Evolutionary conservation across 495 filamentous ascomycete genomes (phyloP), one percentile per base, ranked within the genome.

Genomic region (Parmelia sp.): DNA sequence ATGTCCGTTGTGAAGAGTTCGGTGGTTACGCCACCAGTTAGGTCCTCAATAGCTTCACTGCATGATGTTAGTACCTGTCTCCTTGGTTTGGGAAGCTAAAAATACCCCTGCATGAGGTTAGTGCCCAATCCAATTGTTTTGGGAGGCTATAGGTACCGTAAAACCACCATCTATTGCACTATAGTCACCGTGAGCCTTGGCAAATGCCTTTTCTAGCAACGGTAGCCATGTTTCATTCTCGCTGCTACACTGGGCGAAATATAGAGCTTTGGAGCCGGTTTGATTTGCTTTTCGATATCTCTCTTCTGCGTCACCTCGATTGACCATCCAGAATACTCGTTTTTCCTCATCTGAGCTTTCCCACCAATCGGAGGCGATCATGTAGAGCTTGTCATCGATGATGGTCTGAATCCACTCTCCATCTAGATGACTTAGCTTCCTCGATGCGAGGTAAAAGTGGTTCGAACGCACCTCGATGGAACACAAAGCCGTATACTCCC

Each of bases 201-300:
- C 93, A 75, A 94, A 97, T 0, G 93, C 93, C 74, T 97, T 97
- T 71, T 97, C 93, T 5, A 97, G 82, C 56, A 97, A 76, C 1
- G 93, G 93, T 33, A 97, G 78, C 93, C 93, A 97, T 0, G 91
- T 97, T 77, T 97, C 93, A 70, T 95, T 92, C 31, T 84, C 80
- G 70, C 92, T 84, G 67, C 84, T 83, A 73, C 92, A 96, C 68
- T 91, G 89, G 1, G 91, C 90, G 76, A 95, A 96, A 68, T 90
- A 92, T 9, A 97, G 72, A 0, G 92, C 89, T 27, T 85, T 81
- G 8, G 88, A 92, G 10, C 87, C 87, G 6, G 83, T 88, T 73
- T 95, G 91, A 73, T 87, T 90, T 3, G 81, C 82, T 60, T 82
- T 83, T 40, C 87, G 83, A 61, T 93, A 93, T 63, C 89, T 87